These are phyloP conservation scores for Phlyctochytrium bullatum DNA, from an alignment of 192 early-diverging fungal genomes.

Conservation along the genomic window DNA sequence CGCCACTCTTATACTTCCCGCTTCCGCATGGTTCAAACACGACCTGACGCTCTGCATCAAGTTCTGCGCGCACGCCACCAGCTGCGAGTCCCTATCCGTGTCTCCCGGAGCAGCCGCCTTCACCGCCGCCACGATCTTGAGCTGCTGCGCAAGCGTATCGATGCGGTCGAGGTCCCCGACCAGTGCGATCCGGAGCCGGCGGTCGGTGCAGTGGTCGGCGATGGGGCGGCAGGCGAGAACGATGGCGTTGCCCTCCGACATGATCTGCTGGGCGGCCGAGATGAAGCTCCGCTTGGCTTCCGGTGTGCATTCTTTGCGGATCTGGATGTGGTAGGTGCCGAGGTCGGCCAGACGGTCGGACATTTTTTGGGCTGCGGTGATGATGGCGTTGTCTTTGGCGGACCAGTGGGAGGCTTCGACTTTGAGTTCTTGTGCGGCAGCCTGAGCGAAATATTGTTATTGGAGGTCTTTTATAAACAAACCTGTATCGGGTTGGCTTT, in stretches of 20 bases:
- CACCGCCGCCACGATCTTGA: conserved; percentile 56
- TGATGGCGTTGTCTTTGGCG: conserved; percentile 40
- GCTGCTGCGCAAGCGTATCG: conserved; percentile 46
- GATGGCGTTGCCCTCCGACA: conserved; percentile 26
- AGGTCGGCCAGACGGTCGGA: conserved; percentile 36
- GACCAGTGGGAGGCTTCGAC: conserved; percentile 50
- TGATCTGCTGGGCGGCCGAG: conserved; percentile 38
- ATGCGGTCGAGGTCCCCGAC: conserved; percentile 24
- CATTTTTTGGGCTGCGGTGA: conserved; percentile 33
- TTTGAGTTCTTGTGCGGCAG: conserved; percentile 53
- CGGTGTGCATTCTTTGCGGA: conserved; percentile 8
- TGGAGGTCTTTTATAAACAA: neutral
- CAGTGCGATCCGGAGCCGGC: conserved; percentile 28
- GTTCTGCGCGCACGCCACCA: conserved; percentile 49
- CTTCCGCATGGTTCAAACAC: conserved; percentile 38
- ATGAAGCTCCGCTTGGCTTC: conserved; percentile 43
- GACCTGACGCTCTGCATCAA: conserved; percentile 40
- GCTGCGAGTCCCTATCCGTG: conserved; percentile 37
- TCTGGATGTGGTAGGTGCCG: conserved; percentile 24
- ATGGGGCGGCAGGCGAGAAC: conserved; percentile 23
- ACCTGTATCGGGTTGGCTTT: conserved; percentile 48
- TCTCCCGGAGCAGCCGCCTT: conserved; percentile 45
- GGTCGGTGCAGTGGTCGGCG: conserved; percentile 40
- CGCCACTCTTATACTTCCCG: conserved; percentile 29
- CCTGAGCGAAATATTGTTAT: conserved; percentile 19